A percentile compares a stretch with the other conserved stretches of the same genome.
These are phyloP conservation scores for Abortiporus biennis DNA, from an alignment of 1,284 basidiomycete species.

Conservation along the genomic window DNA sequence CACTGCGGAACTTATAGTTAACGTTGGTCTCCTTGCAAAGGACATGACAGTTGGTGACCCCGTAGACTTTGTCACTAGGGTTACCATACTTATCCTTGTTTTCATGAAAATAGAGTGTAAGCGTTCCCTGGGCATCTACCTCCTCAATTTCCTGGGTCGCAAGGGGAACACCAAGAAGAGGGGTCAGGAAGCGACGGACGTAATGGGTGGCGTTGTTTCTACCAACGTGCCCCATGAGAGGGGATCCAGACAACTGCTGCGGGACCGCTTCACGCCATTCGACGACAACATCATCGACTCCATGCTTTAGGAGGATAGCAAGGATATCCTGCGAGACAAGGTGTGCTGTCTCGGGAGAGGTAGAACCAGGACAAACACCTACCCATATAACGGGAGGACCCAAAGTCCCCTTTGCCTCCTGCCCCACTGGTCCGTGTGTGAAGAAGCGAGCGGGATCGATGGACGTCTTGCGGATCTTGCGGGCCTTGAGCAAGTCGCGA, in stretches of 20 bases:
- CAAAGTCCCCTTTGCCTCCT: slow-evolving; percentile 17
- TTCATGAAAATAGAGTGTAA: slow-evolving; percentile 33
- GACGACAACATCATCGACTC: slow-evolving; percentile 24
- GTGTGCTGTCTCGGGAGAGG: slow-evolving; percentile 23
- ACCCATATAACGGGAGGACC: slow-evolving; percentile 34
- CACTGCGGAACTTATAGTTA: slow-evolving; percentile 26
- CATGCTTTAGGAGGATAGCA: slow-evolving; percentile 22
- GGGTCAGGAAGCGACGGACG: neutral
- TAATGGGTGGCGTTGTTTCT: neutral
- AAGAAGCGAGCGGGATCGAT: slow-evolving; percentile 29
- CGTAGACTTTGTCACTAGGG: slow-evolving; percentile 29
- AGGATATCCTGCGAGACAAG: slow-evolving; percentile 31
- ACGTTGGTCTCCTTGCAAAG: slow-evolving; percentile 25
- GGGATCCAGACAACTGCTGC: slow-evolving; percentile 18
- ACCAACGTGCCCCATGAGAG: slow-evolving; percentile 25
- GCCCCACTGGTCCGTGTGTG: slow-evolving; percentile 21
- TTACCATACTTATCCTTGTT: slow-evolving; percentile 25
- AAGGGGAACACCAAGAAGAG: slow-evolving; percentile 26
- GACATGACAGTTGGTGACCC: slow-evolving; percentile 33
- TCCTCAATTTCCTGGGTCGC: slow-evolving; percentile 21
- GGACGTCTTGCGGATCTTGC: slow-evolving; percentile 25
- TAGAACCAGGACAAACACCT: slow-evolving; percentile 27
- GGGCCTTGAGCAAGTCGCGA: slow-evolving; percentile 23
- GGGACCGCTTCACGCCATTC: slow-evolving; percentile 30
- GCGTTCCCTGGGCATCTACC: slow-evolving; percentile 26